Base-by-base conservation (phyloP, 2,329 filamentous ascomycete genomes). In the Fusarium guadeloupense region DNA sequence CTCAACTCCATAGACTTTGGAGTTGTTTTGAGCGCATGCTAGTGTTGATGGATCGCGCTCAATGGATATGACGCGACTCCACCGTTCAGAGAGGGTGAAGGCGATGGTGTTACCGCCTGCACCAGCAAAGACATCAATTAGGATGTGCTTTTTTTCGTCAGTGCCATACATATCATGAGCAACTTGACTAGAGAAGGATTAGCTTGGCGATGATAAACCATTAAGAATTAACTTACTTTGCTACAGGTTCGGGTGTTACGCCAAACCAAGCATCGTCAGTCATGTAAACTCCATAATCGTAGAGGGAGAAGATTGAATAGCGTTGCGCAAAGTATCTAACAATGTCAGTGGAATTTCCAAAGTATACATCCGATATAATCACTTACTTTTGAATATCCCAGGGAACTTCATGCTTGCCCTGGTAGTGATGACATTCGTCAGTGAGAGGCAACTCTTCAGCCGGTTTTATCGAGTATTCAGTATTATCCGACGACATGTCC, bases 201-300 rank as follows among this genome's bases (percentile, higher is more conserved):
- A 62, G 55, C 21, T 12, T 4, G n/a, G 23, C 4, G 2, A 8
- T 12, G 16, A 9, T 48, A 46, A 42, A 51, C 19, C 13, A 16
- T 14, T 4, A 8, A 26, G 37, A 40, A 35, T 26, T 35, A 44
- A 78, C 82, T 69, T 80, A 95, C 91, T 83, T 87, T 57, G 95
- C 95, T 23, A 99, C 86, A 5, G 91, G 90, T 75, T 99, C 94
- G 13, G 95, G 93, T 0, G 96, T 99, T 8, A 98, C 93, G 50
- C 93, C 95, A 74, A 95, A 99, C 95, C 95, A 99, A 48, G 93
- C 90, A 77, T 94, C 89, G 73, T 96, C 89, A 1, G 96, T 99
- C 82, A 99, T 87, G 81, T 88, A 89, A 65, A 99, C 85, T 50
- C 93, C 94, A 54, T 93, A 84, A 73, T 97, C 89, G 73, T 97